Percentiles rank a stretch among this genome's conserved stretches.
These are phyloP conservation scores for Neurospora sp. DNA, from an alignment of 495 filamentous ascomycete genomes.

Conservation along the genomic window DNA sequence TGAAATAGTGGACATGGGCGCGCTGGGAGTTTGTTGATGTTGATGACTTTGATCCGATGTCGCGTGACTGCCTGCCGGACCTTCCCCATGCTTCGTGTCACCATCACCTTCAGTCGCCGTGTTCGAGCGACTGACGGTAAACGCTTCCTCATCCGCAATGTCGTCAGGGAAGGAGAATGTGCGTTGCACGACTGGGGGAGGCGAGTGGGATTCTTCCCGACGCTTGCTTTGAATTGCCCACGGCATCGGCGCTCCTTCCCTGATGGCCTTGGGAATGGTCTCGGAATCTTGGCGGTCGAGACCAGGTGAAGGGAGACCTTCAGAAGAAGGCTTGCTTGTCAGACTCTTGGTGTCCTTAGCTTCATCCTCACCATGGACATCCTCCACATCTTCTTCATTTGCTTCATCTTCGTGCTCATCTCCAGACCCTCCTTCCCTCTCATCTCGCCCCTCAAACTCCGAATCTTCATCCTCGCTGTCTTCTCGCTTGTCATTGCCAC, in stretches of 20 bases:
- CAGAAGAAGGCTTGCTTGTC: background rate
- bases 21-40: conserved; percentile 3
- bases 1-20: conserved; percentile 17
- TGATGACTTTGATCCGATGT: background rate
- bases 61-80: background rate
- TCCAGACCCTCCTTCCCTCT: background rate
- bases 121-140: conserved; percentile 11
- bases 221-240: conserved; percentile 2
- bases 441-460: background rate
- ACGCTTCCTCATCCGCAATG: conserved; percentile 27
- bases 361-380: background rate
- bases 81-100: background rate
- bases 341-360: too few relatives aligned
- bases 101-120: background rate
- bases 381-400: background rate
- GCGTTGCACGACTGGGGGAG: conserved; percentile 14
- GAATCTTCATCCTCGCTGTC: conserved; percentile 1
- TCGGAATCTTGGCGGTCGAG: conserved; percentile 26
- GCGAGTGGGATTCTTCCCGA: conserved; percentile 13
- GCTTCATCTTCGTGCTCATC: background rate
- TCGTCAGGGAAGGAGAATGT: conserved; percentile 27
- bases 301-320: background rate
- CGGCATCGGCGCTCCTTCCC: conserved; percentile 1
- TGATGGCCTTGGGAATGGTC: conserved; percentile 21
- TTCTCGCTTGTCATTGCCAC: background rate